Evolutionary conservation across 495 filamentous ascomycete genomes (phyloP), one percentile per base, ranked within the genome.

Genomic region (Baudoinia panamericana): DNA sequence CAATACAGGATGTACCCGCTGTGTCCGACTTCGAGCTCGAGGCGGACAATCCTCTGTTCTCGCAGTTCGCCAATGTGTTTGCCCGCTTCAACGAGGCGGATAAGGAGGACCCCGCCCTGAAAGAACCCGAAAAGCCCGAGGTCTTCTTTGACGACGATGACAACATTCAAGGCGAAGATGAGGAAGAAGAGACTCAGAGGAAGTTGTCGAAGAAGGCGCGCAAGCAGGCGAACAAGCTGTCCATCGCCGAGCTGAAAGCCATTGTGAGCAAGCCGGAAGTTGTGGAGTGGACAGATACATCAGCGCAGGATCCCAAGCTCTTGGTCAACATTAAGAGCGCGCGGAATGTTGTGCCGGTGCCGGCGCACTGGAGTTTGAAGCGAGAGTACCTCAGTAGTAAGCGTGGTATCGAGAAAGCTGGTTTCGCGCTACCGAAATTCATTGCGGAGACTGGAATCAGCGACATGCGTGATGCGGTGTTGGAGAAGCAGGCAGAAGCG

Each of bases 401-500:
- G 55, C 71, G 90, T 24, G 90, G 90, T 54, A 80, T 97, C 31
- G 90, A 97, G 59, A 97, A 97, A 58, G 69, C 88, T 1, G 77
- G 87, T 1, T 97, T 94, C 55, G 72, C 84, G 22, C 68, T 97
- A 12, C 90, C 90, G 16, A 92, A 93, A 59, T 97, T 95, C 63
- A 96, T 97, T 46, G 82, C 88, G 53, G 90, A 95, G 52, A 97
- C 90, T 2, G 90, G 90, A 11, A 96, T 97, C 52, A 72, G 86
- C 15, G 90, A 95, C 60, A 96, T 96, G 90, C 78, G 90, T 41
- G 92, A 96, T 56, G 88, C 90, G 5, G 84, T 90, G 5, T 62
- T 95, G 27, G 90, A 97, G 58, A 95, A 96, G 57, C 87, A 95
- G 57, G 85, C 84, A 22, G 76, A 88, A 52, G 81, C 86, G 36